phyloP scores from a whole-genome alignment of 192 early-diverging fungal species.

The Entophlyctis luteolus region DNA sequence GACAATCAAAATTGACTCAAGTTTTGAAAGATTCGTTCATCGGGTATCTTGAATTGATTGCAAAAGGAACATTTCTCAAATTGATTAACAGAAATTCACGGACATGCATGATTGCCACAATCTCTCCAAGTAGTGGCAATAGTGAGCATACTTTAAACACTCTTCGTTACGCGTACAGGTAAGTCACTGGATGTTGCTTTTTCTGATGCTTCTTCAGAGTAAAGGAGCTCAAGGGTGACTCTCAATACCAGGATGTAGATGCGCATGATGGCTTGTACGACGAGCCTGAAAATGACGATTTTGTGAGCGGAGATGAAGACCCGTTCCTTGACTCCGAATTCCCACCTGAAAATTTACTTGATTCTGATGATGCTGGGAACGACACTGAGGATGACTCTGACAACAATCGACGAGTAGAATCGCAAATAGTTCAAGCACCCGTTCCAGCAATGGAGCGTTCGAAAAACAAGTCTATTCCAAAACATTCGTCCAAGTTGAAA shows the following conservation, averaged over 20 bases:
- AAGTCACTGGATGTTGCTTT: neutral
- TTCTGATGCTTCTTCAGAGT: conserved; percentile 42
- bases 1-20: conserved; percentile 96
- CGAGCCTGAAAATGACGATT: conserved; percentile 19
- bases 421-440: too few relatives aligned
- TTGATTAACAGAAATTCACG: conserved; percentile 81
- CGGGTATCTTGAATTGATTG: conserved; percentile 47
- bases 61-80: too few relatives aligned
- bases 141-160: conserved; percentile 97
- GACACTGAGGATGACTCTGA: conserved; percentile 27
- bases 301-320: conserved; percentile 20
- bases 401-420: too few relatives aligned
- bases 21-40: conserved; percentile 98
- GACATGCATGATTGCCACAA: conserved; percentile 98
- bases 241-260: conserved; percentile 29
- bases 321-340: conserved; percentile 35
- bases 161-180: conserved; percentile 91
- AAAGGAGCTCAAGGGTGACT: conserved; percentile 55
- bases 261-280: conserved; percentile 27
- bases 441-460: too few relatives aligned
- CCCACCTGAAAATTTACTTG: conserved; percentile 36
- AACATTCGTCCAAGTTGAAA: neutral
- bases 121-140: conserved; percentile 92
- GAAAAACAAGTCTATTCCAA: too few relatives aligned
- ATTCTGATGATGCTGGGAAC: conserved; percentile 29